Evolutionary conservation across 768 basidiomycete genomes (phyloP).

Genomic region (Rhizopogon salebrosus): DNA sequence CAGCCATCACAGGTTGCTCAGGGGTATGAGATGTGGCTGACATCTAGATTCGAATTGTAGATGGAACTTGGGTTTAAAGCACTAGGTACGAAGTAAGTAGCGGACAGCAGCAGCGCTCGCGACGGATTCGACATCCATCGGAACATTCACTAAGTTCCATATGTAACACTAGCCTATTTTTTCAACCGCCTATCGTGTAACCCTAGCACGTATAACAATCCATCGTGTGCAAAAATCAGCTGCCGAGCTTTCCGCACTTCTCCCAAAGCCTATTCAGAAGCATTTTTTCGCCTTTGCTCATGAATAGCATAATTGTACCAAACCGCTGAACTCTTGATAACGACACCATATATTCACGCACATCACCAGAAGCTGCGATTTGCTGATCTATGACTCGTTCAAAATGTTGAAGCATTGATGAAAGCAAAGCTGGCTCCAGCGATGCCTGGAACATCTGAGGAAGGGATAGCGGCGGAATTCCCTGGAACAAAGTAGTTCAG

Average conservation of each 20-base stretch:
- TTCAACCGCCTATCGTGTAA: not conserved
- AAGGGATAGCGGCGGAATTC: conserved; percentile 47
- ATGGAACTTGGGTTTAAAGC: too few relatives aligned
- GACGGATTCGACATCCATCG: too few relatives aligned
- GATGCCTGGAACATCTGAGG: conserved; percentile 65
- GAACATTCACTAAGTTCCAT: too few relatives aligned
- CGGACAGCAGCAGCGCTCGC: too few relatives aligned
- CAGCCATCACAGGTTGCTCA: not conserved
- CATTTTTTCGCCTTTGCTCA: conserved; percentile 51
- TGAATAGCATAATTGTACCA: conserved; percentile 55
- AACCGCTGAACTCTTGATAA: conserved; percentile 58
- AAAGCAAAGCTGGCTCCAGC: conserved; percentile 60
- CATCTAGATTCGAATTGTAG: not conserved
- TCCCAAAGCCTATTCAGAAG: conserved; percentile 44
- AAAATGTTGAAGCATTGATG: conserved; percentile 53
- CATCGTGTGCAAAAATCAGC: not conserved
- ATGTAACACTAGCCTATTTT: too few relatives aligned
- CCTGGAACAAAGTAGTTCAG: conserved; percentile 29
- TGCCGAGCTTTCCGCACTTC: conserved; percentile 20
- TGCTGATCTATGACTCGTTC: conserved; percentile 21
- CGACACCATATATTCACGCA: conserved; percentile 46
- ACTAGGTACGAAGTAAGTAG: too few relatives aligned
- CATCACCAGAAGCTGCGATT: conserved; percentile 7
- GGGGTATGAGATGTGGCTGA: not conserved
- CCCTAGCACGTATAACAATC: not conserved